Percentiles rank a stretch among this genome's conserved stretches.
phyloP scores from a whole-genome alignment of 192 early-diverging fungal species.

The Rhizophagus prolifer region DNA sequence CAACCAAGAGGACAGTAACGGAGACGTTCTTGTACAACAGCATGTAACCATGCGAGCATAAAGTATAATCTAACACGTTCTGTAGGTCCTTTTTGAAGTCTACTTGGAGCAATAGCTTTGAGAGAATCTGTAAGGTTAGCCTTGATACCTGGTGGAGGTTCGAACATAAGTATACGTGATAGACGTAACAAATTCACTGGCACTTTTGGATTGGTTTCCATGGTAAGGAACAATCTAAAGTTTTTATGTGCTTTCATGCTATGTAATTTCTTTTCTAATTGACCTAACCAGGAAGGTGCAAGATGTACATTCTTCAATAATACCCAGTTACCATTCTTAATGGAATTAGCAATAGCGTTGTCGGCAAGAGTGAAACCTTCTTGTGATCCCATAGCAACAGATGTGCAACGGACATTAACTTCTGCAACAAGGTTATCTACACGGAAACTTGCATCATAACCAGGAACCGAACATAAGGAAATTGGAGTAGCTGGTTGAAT shows the following conservation, averaged over 20 bases:
- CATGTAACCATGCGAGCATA: constrained; percentile 95
- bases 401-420: constrained; percentile 55
- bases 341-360: constrained; percentile 79
- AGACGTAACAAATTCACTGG: constrained; percentile 88
- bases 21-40: constrained; percentile 91
- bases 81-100: constrained; percentile 65
- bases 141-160: constrained; percentile 94
- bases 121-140: constrained; percentile 89
- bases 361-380: constrained; percentile 93
- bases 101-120: constrained; percentile 55
- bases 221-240: constrained; percentile 97
- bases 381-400: constrained; percentile 97
- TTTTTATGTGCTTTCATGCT: constrained; percentile 75
- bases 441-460: constrained; percentile 94
- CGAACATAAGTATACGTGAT: constrained; percentile 92
- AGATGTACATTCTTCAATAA: constrained; percentile 99
- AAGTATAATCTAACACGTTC: constrained; percentile 93
- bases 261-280: constrained; percentile 94
- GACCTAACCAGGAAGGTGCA: constrained; percentile 87
- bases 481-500: constrained; percentile 74
- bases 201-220: constrained; percentile 96
- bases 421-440: constrained; percentile 87
- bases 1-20: constrained; percentile 98
- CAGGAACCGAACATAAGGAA: constrained; percentile 88
- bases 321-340: constrained; percentile 90